Conservation (phyloP, 768 basidiomycete genomes). For the Boletus barrowsii region DNA sequence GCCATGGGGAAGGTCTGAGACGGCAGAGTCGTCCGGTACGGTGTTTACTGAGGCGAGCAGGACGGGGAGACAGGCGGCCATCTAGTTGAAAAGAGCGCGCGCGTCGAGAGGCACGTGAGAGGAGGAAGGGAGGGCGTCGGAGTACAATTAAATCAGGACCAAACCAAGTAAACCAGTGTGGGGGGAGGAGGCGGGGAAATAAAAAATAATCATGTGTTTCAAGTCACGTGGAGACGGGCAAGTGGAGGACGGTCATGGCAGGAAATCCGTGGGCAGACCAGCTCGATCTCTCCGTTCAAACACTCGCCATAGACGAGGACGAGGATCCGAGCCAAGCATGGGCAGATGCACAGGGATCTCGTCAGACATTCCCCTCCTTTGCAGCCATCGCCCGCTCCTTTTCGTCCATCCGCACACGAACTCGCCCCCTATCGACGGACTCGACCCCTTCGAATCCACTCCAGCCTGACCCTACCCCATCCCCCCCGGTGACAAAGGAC, state of each 20-base stretch:
- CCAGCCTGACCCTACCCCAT: conserved; percentile 12
- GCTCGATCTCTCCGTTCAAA: too few relatives aligned
- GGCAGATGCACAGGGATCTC: neutral
- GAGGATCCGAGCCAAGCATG: neutral
- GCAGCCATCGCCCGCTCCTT: conserved; percentile 66
- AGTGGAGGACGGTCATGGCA: neutral
- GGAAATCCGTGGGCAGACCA: too few relatives aligned
- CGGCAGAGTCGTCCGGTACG: conserved; percentile 70
- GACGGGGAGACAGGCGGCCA: conserved; percentile 71
- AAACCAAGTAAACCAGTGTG: neutral
- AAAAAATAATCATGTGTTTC: neutral
- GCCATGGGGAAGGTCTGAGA: conserved; percentile 81
- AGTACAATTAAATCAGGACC: conserved; percentile 14
- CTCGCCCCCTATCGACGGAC: conserved; percentile 9
- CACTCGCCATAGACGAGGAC: neutral
- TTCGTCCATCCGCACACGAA: conserved; percentile 39
- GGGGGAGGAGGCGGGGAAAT: neutral
- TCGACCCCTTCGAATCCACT: conserved; percentile 3
- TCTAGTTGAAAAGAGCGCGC: conserved; percentile 17
- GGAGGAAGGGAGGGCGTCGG: conserved; percentile 6
- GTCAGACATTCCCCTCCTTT: conserved; percentile 1
- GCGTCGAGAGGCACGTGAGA: conserved; percentile 1
- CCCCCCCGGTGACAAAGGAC: conserved; percentile 22
- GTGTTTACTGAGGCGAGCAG: conserved; percentile 62
- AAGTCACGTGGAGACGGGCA: neutral